Percentiles rank a stretch among this genome's conserved stretches.
Conservation (phyloP, 441 rosid species). For the Arabidopsis hybrid region DNA sequence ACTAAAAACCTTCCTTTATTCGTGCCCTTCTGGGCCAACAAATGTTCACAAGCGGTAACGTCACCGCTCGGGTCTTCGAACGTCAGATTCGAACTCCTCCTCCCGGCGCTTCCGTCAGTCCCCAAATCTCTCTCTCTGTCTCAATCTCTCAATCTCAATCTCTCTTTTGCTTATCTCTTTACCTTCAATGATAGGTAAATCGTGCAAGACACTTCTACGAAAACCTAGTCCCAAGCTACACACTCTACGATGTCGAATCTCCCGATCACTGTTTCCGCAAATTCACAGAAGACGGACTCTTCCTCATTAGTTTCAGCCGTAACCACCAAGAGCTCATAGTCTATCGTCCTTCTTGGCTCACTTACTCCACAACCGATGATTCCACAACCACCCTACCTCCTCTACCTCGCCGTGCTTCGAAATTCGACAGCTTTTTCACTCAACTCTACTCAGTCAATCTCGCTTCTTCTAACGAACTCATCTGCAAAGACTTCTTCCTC, state of each 20-base stretch:
- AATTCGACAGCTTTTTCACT: constrained; percentile 89
- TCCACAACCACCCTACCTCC: constrained; percentile 29
- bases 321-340: constrained; percentile 88
- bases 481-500: constrained; percentile 94
- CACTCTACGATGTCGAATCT: constrained; percentile 84
- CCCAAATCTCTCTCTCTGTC: constrained; percentile 43
- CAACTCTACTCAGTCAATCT: constrained; percentile 75
- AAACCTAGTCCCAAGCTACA: constrained; percentile 85
- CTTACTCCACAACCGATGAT: constrained; percentile 60
- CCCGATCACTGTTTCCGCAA: constrained; percentile 93
- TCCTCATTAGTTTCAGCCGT: constrained; percentile 88
- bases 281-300: constrained; percentile 94
- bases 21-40: constrained; percentile 6
- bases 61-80: constrained; percentile 86
- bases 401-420: constrained; percentile 71
- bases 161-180: not conserved
- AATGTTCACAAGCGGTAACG: constrained; percentile 79
- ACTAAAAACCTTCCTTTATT: not conserved
- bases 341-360: constrained; percentile 86
- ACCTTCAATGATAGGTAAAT: constrained; percentile 65
- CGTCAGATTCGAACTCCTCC: constrained; percentile 81
- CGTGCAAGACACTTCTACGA: constrained; percentile 86
- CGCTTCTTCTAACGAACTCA: constrained; percentile 81
- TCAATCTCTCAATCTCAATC: constrained; percentile 20
- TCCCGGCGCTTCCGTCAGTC: constrained; percentile 69